phyloP scores from a whole-genome alignment of 2,329 filamentous ascomycete genomes.

The Nigrospora oryzae region DNA sequence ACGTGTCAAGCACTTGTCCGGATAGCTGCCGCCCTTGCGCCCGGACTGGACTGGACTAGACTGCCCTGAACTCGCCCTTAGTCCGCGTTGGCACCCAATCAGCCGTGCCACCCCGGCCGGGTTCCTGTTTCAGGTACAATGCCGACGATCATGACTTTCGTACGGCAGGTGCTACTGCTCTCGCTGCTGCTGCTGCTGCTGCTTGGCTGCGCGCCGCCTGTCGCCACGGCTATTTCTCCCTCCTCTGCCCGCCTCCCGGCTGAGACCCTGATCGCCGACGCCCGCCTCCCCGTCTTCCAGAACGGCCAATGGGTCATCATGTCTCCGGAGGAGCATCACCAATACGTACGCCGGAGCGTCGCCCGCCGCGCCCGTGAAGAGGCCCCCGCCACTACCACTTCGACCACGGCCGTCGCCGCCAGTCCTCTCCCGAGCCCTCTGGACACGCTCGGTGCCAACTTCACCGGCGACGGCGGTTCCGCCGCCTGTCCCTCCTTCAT shows the following conservation, averaged over 20 bases:
- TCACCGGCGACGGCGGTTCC: slow-evolving; percentile 39
- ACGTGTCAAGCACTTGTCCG: too few relatives aligned
- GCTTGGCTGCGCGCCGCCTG: slow-evolving; percentile 16
- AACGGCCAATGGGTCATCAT: slow-evolving; percentile 27
- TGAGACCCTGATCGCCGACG: slow-evolving; percentile 27
- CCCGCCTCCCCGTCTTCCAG: slow-evolving; percentile 21
- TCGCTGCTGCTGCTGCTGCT: slow-evolving; percentile 7
- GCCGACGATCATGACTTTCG: too few relatives aligned
- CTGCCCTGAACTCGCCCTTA: too few relatives aligned
- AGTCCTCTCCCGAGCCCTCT: slow-evolving; percentile 55
- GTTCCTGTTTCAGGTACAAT: too few relatives aligned
- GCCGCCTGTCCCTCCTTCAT: slow-evolving; percentile 60
- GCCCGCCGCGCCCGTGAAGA: slow-evolving; percentile 2
- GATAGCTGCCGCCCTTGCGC: too few relatives aligned
- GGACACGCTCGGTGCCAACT: slow-evolving; percentile 57
- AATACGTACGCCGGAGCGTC: slow-evolving; percentile 11
- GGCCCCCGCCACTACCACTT: slow-evolving; percentile 16
- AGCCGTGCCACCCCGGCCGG: too few relatives aligned
- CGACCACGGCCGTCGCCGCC: slow-evolving; percentile 18
- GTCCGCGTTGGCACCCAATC: too few relatives aligned
- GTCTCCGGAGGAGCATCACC: slow-evolving; percentile 23
- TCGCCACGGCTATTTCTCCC: slow-evolving; percentile 14
- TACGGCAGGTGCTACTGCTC: not conserved
- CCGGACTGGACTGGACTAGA: too few relatives aligned
- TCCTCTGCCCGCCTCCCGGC: slow-evolving; percentile 13